phyloP scores from a whole-genome alignment of 106 monocot genomes.

The Dendrobium officinale region DNA sequence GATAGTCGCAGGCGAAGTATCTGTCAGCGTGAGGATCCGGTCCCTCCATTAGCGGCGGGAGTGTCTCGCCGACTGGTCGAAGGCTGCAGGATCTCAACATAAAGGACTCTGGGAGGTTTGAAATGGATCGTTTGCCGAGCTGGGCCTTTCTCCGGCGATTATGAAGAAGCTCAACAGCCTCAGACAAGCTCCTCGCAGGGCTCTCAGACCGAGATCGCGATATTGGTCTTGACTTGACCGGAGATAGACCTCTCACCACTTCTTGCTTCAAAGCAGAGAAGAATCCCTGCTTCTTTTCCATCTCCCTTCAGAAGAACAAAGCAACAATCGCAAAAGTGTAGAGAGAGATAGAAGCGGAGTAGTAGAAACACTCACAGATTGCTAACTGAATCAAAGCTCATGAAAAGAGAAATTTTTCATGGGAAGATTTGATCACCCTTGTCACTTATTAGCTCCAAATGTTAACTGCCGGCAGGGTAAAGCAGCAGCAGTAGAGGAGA shows the following conservation, averaged over 20 bases:
- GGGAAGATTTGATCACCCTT: too few relatives aligned
- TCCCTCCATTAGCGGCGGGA: conserved; percentile 60
- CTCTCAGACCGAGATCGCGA: background rate
- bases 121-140: conserved; percentile 1
- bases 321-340: background rate
- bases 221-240: conserved; percentile 26
- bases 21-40: conserved; percentile 12
- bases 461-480: too few relatives aligned
- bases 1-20: conserved; percentile 4
- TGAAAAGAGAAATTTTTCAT: background rate
- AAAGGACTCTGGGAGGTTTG: conserved; percentile 9
- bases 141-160: background rate
- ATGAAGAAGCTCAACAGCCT: background rate
- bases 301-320: conserved; percentile 9
- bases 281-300: conserved; percentile 90
- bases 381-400: background rate
- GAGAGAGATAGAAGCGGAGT: background rate
- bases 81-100: conserved; percentile 45
- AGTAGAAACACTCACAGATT: background rate
- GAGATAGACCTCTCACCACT: conserved; percentile 61
- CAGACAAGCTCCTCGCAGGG: background rate
- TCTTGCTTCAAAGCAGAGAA: conserved; percentile 76
- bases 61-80: conserved; percentile 34
- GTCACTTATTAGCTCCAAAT: background rate
- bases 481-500: background rate